A percentile compares a stretch with the other conserved stretches of the same genome.
These are phyloP conservation scores for Ambrosiella cleistominuta DNA, from an alignment of 2,329 filamentous ascomycete species.

Conservation along the genomic window DNA sequence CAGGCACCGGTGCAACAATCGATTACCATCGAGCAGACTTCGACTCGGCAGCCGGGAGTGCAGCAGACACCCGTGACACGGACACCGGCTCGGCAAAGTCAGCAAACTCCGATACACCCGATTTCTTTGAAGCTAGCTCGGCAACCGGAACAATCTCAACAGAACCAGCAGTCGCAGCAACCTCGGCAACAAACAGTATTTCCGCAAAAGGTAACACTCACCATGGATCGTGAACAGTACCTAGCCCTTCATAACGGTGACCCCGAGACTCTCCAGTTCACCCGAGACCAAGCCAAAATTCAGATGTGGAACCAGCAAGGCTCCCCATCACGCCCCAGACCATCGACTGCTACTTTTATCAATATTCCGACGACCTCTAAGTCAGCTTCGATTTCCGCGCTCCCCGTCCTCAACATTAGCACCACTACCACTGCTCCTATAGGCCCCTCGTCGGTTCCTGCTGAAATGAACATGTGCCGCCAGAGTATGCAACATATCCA, in stretches of 20 bases:
- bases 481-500: neutral
- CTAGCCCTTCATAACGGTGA: neutral
- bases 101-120: too few species aligned
- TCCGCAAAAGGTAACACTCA: neutral
- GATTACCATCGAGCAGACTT: too few species aligned
- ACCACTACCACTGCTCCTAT: too few species aligned
- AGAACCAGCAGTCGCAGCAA: neutral
- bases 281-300: neutral
- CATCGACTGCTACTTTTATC: neutral
- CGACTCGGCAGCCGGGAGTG: too few species aligned
- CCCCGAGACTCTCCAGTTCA: neutral
- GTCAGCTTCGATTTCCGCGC: too few species aligned
- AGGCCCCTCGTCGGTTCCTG: too few species aligned
- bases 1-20: too few species aligned
- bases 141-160: too few species aligned
- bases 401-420: too few species aligned
- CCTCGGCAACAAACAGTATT: neutral
- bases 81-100: too few species aligned
- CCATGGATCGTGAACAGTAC: neutral
- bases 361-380: neutral
- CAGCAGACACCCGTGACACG: too few species aligned
- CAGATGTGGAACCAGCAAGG: neutral
- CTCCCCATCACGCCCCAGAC: neutral
- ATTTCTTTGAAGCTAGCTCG: too few species aligned
- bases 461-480: neutral